Evolutionary conservation across 1,284 basidiomycete genomes (phyloP).

Genomic region (Jaminaea rosea): DNA sequence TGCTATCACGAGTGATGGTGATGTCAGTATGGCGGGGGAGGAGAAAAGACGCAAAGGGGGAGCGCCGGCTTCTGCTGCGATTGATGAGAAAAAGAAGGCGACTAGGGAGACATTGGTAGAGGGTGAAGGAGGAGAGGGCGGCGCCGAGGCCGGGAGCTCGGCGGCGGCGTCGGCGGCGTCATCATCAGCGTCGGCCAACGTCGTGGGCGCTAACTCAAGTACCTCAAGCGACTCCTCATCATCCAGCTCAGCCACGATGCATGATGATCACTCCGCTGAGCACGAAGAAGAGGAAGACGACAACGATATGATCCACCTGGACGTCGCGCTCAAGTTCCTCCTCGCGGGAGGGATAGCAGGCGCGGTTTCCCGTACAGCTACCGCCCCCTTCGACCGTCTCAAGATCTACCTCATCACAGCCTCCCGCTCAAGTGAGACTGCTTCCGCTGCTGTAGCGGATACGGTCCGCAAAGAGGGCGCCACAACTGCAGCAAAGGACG

Average conservation of each 20-base stretch:
- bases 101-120: no score
- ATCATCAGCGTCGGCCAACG: background rate
- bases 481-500: background rate
- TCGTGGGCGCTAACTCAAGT: no score
- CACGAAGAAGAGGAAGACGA: slow-evolving; percentile 60
- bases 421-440: slow-evolving; percentile 29
- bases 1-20: slow-evolving; percentile 40
- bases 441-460: slow-evolving; percentile 9
- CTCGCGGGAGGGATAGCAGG: slow-evolving; percentile 89
- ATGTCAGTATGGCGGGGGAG: slow-evolving; percentile 38
- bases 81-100: background rate
- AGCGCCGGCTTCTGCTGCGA: background rate
- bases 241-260: slow-evolving; percentile 27
- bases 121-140: no score
- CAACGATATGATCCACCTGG: slow-evolving; percentile 57
- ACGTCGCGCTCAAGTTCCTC: slow-evolving; percentile 76
- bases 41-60: slow-evolving; percentile 18
- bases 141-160: background rate
- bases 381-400: slow-evolving; percentile 92
- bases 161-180: background rate
- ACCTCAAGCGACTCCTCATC: background rate
- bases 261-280: slow-evolving; percentile 47
- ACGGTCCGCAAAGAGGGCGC: slow-evolving; percentile 7
- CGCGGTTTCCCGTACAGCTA: slow-evolving; percentile 89
- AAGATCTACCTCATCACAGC: slow-evolving; percentile 92